Evolutionary conservation across 2,329 filamentous ascomycete species (phyloP).

Genomic region (Ilyonectria sp.): DNA sequence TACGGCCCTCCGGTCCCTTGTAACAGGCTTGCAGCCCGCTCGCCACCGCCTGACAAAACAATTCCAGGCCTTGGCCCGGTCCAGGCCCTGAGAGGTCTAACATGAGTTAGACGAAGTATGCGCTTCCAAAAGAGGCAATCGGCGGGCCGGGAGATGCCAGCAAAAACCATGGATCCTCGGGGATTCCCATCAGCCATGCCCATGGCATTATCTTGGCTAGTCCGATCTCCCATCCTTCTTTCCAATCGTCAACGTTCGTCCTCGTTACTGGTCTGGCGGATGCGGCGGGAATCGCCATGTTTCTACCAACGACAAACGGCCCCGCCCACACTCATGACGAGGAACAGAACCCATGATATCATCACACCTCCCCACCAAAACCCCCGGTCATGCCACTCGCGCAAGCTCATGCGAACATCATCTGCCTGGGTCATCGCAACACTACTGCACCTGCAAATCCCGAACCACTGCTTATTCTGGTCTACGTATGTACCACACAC

Average conservation of each 20-base stretch:
- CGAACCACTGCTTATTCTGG: conserved; percentile 8
- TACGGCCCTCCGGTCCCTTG: neutral
- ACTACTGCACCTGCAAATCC: conserved; percentile 23
- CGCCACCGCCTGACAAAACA: conserved; percentile 2
- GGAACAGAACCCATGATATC: conserved; percentile 47
- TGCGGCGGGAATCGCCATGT: neutral
- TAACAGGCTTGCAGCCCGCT: neutral
- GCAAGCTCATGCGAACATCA: conserved; percentile 38
- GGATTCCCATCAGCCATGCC: neutral
- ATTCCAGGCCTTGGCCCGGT: neutral
- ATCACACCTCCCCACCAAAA: conserved; percentile 42
- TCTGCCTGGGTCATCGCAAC: conserved; percentile 34
- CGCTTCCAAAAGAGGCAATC: conserved; percentile 1
- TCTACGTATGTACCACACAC: neutral
- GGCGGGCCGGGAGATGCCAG: neutral
- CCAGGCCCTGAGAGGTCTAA: neutral
- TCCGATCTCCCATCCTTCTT: conserved; percentile 5
- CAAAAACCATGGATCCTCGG: neutral
- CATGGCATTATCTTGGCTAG: neutral
- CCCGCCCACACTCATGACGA: conserved; percentile 28
- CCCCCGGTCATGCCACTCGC: conserved; percentile 44
- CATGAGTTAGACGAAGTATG: neutral
- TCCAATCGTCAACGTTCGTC: neutral
- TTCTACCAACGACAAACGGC: neutral
- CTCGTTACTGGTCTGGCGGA: neutral